Percentiles rank a stretch among this genome's conserved stretches.
Conservation (phyloP, 2,329 filamentous ascomycete species). For the Trichoderma harzianum region DNA sequence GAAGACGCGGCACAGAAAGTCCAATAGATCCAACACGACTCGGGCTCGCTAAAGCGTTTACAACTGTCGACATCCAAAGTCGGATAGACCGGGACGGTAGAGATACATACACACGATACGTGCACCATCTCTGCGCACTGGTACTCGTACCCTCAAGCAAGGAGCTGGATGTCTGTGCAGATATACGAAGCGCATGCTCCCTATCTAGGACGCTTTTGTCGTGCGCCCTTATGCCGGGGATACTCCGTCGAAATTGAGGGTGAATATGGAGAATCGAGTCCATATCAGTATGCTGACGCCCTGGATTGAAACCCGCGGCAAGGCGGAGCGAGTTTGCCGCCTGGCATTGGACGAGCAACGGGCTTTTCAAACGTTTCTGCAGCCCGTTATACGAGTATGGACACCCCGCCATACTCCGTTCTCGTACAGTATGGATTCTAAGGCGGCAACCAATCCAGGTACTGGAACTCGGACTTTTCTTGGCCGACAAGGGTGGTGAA, state of each 20-base stretch:
- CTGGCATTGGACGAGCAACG: background rate
- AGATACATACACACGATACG: background rate
- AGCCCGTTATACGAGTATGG: background rate
- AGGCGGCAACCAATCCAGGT: background rate
- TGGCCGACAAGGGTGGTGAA: background rate
- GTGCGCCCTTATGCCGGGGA: slow-evolving; percentile 8
- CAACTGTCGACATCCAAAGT: background rate
- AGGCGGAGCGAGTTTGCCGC: background rate
- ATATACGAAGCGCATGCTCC: background rate
- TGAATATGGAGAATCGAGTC: background rate
- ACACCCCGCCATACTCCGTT: background rate
- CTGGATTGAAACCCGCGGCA: background rate
- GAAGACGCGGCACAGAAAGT: background rate
- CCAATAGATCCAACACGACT: background rate
- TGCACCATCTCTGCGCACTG: background rate
- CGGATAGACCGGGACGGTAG: slow-evolving; percentile 2
- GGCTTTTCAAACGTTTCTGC: background rate
- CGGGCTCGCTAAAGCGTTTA: background rate
- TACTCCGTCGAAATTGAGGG: slow-evolving; percentile 14
- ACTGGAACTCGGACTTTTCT: background rate
- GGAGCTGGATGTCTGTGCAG: background rate
- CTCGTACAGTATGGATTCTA: background rate
- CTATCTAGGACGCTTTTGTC: background rate
- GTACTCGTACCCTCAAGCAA: background rate
- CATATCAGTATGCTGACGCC: background rate